Percentiles rank a stretch among this genome's conserved stretches.
phyloP scores from a whole-genome alignment of 148 eudicot genomes.

The Suaeda aralocaspica region DNA sequence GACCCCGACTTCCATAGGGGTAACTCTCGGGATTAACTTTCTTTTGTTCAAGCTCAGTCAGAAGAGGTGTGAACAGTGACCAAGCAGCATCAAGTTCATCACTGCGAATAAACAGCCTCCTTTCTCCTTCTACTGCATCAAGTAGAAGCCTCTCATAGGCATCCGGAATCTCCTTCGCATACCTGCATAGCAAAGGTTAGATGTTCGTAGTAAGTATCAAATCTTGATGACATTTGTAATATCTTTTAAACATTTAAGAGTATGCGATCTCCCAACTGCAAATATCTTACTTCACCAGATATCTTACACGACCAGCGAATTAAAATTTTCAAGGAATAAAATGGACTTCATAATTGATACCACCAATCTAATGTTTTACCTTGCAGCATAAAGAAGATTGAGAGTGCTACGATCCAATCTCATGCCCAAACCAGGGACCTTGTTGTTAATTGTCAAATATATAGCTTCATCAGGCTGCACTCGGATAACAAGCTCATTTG shows the following conservation, averaged over 20 bases:
- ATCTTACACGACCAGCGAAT: background rate
- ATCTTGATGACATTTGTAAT: background rate
- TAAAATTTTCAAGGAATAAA: background rate
- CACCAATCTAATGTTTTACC: slow-evolving; percentile 37
- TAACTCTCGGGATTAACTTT: slow-evolving; percentile 75
- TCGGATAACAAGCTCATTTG: slow-evolving; percentile 93
- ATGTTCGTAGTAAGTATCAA: background rate
- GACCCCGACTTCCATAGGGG: slow-evolving; percentile 94
- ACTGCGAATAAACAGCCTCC: slow-evolving; percentile 85
- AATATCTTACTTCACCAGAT: background rate
- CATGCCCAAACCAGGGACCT: slow-evolving; percentile 95
- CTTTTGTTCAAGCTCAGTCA: slow-evolving; percentile 80
- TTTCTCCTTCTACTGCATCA: slow-evolving; percentile 94
- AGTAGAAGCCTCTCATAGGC: slow-evolving; percentile 95
- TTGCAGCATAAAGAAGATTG: slow-evolving; percentile 85
- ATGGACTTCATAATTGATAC: background rate
- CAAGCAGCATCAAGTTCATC: slow-evolving; percentile 97
- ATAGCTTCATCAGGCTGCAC: slow-evolving; percentile 96
- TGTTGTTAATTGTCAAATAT: slow-evolving; percentile 86
- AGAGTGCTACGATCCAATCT: slow-evolving; percentile 90
- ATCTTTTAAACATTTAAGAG: background rate
- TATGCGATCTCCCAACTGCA: background rate
- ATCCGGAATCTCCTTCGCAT: slow-evolving; percentile 91
- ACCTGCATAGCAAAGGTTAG: slow-evolving; percentile 38
- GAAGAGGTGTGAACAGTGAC: slow-evolving; percentile 80